phyloP scores from a whole-genome alignment of 2,329 filamentous ascomycete genomes.

The Tricladium varicosporioides region DNA sequence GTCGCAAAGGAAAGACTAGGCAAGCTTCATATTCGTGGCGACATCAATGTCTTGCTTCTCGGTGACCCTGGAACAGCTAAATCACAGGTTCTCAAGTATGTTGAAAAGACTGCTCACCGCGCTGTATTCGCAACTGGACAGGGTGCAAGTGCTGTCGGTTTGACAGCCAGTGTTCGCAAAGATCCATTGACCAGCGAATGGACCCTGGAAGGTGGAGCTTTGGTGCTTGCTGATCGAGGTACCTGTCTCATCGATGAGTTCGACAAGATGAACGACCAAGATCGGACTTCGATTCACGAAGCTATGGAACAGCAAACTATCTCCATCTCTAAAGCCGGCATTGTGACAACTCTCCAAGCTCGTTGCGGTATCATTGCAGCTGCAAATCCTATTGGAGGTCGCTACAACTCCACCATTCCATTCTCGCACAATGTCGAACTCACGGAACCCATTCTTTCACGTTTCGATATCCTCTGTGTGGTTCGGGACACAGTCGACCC shows the following conservation, averaged over 20 bases:
- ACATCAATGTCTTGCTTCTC: slow-evolving; percentile 95
- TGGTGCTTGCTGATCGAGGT: slow-evolving; percentile 91
- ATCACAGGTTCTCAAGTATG: slow-evolving; percentile 95
- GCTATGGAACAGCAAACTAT: slow-evolving; percentile 99
- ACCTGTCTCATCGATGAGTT: slow-evolving; percentile 98
- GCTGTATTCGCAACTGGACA: slow-evolving; percentile 98
- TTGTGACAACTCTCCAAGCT: slow-evolving; percentile 94
- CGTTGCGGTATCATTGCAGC: slow-evolving; percentile 95
- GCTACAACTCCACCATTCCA: slow-evolving; percentile 94
- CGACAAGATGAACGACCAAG: slow-evolving; percentile 99
- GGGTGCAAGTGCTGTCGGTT: slow-evolving; percentile 93
- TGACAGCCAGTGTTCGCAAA: slow-evolving; percentile 92
- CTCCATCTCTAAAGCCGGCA: slow-evolving; percentile 97
- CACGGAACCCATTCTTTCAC: slow-evolving; percentile 94
- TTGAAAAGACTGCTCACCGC: slow-evolving; percentile 94
- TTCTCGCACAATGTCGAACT: slow-evolving; percentile 96
- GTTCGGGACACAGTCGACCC: slow-evolving; percentile 95
- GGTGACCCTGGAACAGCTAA: slow-evolving; percentile 98
- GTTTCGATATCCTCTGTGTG: slow-evolving; percentile 96
- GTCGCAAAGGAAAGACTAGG: slow-evolving; percentile 90
- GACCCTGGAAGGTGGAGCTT: slow-evolving; percentile 92
- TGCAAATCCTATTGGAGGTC: slow-evolving; percentile 92
- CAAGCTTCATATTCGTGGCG: slow-evolving; percentile 86
- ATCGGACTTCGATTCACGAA: slow-evolving; percentile 97
- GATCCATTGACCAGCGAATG: slow-evolving; percentile 95